Base-by-base conservation (phyloP, 2,329 filamentous ascomycete genomes). In the Zymoseptoria tritici region DNA sequence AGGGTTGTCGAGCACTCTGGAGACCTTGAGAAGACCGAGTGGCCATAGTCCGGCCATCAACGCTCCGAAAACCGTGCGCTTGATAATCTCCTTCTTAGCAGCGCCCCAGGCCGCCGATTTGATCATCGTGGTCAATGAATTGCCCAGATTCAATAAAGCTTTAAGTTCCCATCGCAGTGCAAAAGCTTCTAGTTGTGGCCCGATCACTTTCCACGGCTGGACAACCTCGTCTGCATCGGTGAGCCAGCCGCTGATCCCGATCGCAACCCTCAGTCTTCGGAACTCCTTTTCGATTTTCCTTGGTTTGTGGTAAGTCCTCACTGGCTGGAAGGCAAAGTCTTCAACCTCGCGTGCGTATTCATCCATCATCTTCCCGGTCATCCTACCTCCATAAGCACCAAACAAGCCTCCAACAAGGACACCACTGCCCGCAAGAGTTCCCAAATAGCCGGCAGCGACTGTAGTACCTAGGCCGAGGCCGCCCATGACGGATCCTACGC, bases 321-420 rank as follows among this genome's bases (percentile, higher is more conserved):
- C 79, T 0, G 91, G 89, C 9, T 96, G 75, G 68, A 97, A 90
- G 0, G 85, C 90, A 73, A 97, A 96, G 70, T 97, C 92, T 67
- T 90, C 85, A 16, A 97, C 87, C 64, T 96, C 91, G 66, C 85
- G 86, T 9, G 88, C 83, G 72, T 95, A 96, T n/a, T 87, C 81
- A 64, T 96, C 90, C 81, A 97, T 89, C 80, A 92, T 90, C 72
- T 91, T 87, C 56, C 86, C 85, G 0, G 89, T 89, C 81, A 96
- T 92, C 42, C 87, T 84, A 1, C 87, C 86, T 51, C 89, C 89
- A 71, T 95, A 96, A n/a, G 94, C 90, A 8, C 94, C 94, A 70
- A 97, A 97, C 49, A 97, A 78, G 46, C 88, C 85, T 16, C 92
- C 93, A 29, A 96, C 87, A 50, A 91, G 79, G 16, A 94, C 83